Base-by-base conservation (phyloP, 202 grass and related monocot genomes). In the Saccharum hybrid region DNA sequence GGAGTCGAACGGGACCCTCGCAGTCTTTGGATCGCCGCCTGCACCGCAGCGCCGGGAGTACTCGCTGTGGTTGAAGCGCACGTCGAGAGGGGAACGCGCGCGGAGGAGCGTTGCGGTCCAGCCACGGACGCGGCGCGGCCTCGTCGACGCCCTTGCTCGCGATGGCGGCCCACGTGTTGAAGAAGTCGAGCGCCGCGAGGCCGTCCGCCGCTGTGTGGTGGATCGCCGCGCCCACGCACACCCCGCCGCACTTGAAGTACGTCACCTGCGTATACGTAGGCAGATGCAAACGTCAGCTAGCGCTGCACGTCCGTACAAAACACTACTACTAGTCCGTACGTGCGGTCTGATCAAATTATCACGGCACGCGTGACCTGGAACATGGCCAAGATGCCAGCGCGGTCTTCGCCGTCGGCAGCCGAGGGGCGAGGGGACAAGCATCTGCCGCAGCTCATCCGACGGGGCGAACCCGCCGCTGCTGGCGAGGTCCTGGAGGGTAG, bases 121-220 rank as follows among this genome's bases (percentile, higher is more conserved):
- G 63, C 30, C 61, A 83, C 13, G 77, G 77, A 4, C 9, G 9
- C 22, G 15, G 19, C 1, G 13, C 56, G 7, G 56, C 56, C n/a
- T 22, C 56, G 8, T 23, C 56, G 48, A 7, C 40, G 5, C 60
- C 86, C 0, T 59, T 59, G 7, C 56, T 23, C 3, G 81, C 68
- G 10, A 91, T 83, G 69, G 48, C 28, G 1, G 84, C 83, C 89
- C 86, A 94, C 8, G 83, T 23, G 33, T 79, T 59, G 10, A 85
- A 52, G 31, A 95, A 92, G 23, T 90, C 51, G 3, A 86, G 9
- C n/a, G 81, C 52, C 15, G 85, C 71, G 31, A 40, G 59, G 61
- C 71, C 93, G 69, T 94, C 92, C 14, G 75, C 31, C 13, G 73
- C 67, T 6, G 36, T 64, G 60, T 92, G 90, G 85, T 92, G 84